Percentiles rank a stretch among this genome's conserved stretches.
Conservation (phyloP, 805 yeast genomes). For the Yarrowia deformans region DNA sequence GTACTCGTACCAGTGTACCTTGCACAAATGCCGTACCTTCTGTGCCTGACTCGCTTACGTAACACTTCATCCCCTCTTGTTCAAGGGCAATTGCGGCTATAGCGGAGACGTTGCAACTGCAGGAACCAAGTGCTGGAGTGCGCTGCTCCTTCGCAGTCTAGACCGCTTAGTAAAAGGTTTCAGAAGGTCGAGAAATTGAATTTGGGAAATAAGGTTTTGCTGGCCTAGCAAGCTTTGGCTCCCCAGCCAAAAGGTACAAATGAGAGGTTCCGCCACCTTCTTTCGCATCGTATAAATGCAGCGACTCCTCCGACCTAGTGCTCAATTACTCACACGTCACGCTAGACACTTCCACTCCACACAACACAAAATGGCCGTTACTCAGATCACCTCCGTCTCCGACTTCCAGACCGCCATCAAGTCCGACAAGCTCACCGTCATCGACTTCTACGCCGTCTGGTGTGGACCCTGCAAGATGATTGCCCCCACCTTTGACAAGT, state of each 20-base stretch:
- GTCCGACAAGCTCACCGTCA: slow-evolving; percentile 78
- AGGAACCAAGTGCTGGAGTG: no score
- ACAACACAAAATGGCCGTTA: slow-evolving; percentile 57
- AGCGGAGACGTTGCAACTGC: neutral
- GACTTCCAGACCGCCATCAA: slow-evolving; percentile 74
- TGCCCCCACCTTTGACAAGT: slow-evolving; percentile 79
- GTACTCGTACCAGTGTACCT: no score
- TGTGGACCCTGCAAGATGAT: slow-evolving; percentile 99
- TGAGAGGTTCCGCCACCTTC: slow-evolving; percentile 37
- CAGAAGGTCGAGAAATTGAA: neutral
- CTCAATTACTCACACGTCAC: slow-evolving; percentile 33
- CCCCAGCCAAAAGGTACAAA: slow-evolving; percentile 1
- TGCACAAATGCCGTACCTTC: no score
- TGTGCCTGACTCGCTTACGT: no score
- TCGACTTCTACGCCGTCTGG: slow-evolving; percentile 97
- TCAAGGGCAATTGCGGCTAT: slow-evolving; percentile 24
- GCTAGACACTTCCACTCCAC: slow-evolving; percentile 40
- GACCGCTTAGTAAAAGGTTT: slow-evolving; percentile 22
- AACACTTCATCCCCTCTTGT: neutral
- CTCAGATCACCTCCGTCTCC: slow-evolving; percentile 56
- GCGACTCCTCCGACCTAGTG: slow-evolving; percentile 33
- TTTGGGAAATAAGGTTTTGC: slow-evolving; percentile 10
- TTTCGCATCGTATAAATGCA: slow-evolving; percentile 35
- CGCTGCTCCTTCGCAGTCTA: slow-evolving; percentile 1
- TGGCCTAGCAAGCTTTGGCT: slow-evolving; percentile 25